phyloP scores from a whole-genome alignment of 2,329 filamentous ascomycete genomes.

The Cercospora brassicicola region DNA sequence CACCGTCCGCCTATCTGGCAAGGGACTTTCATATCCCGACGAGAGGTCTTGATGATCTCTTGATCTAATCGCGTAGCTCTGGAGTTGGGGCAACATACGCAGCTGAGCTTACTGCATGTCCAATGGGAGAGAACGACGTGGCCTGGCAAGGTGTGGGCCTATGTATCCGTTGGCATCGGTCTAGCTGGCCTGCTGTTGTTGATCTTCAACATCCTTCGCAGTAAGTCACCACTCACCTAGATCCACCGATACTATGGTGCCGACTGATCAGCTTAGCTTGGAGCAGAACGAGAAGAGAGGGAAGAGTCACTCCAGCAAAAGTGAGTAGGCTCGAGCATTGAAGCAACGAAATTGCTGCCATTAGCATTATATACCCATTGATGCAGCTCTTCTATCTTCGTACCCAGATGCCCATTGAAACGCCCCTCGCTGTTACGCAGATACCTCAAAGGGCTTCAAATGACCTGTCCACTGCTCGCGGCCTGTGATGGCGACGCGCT shows the following conservation, averaged over 20 bases:
- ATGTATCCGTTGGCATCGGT: too few species aligned
- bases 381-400: neutral
- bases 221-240: too few species aligned
- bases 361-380: neutral
- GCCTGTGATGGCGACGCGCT: neutral
- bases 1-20: too few species aligned
- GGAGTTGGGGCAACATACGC: too few species aligned
- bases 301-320: neutral
- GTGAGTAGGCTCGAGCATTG: neutral
- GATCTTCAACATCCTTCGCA: too few species aligned
- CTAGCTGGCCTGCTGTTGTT: too few species aligned
- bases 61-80: too few species aligned
- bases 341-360: neutral
- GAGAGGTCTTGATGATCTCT: too few species aligned
- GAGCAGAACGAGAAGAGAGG: neutral
- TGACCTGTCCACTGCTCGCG: neutral
- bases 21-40: too few species aligned
- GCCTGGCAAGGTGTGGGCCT: too few species aligned
- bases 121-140: too few species aligned
- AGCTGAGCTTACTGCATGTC: too few species aligned
- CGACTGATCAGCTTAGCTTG: neutral
- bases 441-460: neutral
- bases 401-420: neutral
- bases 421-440: neutral
- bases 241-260: neutral